Percentiles rank a stretch among this genome's conserved stretches.
Evolutionary conservation across 345 rosid genomes (phyloP).

Genomic region (Populus simonii): DNA sequence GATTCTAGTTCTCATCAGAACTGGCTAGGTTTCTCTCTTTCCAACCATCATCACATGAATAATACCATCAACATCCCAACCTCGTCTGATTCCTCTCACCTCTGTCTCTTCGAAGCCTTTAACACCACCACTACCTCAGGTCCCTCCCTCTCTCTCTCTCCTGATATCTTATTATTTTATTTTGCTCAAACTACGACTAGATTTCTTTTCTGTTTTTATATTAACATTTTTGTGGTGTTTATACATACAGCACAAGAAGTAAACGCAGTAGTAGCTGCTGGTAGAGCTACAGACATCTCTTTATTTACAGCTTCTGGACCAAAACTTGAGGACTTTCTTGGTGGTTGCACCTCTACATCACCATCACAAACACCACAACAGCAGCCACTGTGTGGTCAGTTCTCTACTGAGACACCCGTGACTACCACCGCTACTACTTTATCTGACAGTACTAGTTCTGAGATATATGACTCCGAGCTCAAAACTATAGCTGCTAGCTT

Average conservation of each 20-base stretch:
- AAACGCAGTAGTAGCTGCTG: conserved; percentile 20
- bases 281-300: conserved; percentile 43
- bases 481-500: conserved; percentile 76
- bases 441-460: conserved; percentile 11
- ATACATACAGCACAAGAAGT: conserved; percentile 26
- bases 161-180: neutral
- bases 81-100: conserved; percentile 15
- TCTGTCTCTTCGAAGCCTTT: conserved; percentile 21
- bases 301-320: conserved; percentile 50
- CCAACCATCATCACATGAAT: conserved; percentile 16
- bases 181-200: neutral
- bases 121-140: conserved; percentile 31
- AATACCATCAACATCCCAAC: neutral
- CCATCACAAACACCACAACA: conserved; percentile 20
- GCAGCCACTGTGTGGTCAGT: conserved; percentile 22
- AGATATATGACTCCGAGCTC: conserved; percentile 66
- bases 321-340: conserved; percentile 72
- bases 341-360: conserved; percentile 28
- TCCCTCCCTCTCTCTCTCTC: neutral
- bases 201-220: neutral
- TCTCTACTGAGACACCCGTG: conserved; percentile 31
- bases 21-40: conserved; percentile 32
- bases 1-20: conserved; percentile 15
- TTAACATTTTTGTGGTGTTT: conserved; percentile 12
- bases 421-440: conserved; percentile 21